Evolutionary conservation across 1,284 basidiomycete genomes (phyloP).

Genomic region (Fomitopsis pinicola): DNA sequence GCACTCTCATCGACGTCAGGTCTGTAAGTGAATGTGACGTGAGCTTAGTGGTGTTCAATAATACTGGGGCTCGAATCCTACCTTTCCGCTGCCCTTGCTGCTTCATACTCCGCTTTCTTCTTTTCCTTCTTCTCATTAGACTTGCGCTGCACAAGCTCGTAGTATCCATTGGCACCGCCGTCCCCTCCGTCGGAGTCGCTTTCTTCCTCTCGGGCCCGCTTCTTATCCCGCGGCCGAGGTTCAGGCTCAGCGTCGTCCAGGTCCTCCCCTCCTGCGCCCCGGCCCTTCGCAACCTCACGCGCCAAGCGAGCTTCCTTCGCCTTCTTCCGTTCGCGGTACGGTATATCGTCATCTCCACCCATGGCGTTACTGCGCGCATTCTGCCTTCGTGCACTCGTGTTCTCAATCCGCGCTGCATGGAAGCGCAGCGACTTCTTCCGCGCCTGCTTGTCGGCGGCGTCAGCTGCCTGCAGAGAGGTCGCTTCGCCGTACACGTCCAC

Average conservation of each 20-base stretch:
- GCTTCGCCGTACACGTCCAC: conserved; percentile 75
- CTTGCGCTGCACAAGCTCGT: conserved; percentile 79
- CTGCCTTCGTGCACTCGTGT: conserved; percentile 63
- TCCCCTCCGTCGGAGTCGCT: conserved; percentile 32
- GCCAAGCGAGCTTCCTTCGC: conserved; percentile 49
- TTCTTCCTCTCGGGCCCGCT: conserved; percentile 46
- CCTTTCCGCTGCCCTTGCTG: conserved; percentile 57
- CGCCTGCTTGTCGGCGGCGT: conserved; percentile 78
- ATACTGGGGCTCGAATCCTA: conserved; percentile 30
- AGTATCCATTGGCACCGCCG: conserved; percentile 65
- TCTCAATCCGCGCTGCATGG: conserved; percentile 82
- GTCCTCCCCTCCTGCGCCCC: conserved; percentile 59
- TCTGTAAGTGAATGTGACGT: conserved; percentile 27
- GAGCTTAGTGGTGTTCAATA: neutral
- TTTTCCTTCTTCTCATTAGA: conserved; percentile 70
- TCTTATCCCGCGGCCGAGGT: conserved; percentile 34
- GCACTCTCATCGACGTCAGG: conserved; percentile 45
- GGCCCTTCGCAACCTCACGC: conserved; percentile 44
- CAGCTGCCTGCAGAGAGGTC: conserved; percentile 61
- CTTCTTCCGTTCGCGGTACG: conserved; percentile 67
- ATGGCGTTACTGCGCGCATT: conserved; percentile 57
- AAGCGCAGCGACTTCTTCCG: conserved; percentile 81
- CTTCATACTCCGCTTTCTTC: conserved; percentile 82
- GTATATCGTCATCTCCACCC: conserved; percentile 88
- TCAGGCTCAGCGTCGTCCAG: conserved; percentile 58